These are phyloP conservation scores for Croton laevigatus DNA, from an alignment of 441 rosid species.

Conservation along the genomic window DNA sequence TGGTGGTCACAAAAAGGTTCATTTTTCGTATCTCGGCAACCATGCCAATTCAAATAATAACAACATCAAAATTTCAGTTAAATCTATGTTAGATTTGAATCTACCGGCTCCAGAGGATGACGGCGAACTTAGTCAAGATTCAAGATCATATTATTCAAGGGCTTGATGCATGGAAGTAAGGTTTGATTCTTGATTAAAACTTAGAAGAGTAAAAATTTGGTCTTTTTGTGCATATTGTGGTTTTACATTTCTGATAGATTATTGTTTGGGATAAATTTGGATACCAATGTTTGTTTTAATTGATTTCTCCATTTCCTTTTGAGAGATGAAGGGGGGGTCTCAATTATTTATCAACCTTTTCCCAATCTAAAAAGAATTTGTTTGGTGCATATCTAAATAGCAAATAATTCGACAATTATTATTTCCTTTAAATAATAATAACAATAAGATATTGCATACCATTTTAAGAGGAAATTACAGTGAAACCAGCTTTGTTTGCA, in stretches of 20 bases:
- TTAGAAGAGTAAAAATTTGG: not conserved
- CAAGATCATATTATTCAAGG: slow-evolving; percentile 3
- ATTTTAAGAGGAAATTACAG: slow-evolving; percentile 3
- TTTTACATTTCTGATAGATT: not conserved
- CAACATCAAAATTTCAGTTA: not conserved
- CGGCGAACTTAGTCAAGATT: slow-evolving; percentile 17
- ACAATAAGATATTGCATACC: too few species aligned
- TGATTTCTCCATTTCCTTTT: not conserved
- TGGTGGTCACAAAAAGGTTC: slow-evolving; percentile 59
- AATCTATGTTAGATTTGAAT: slow-evolving; percentile 33
- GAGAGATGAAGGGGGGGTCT: too few species aligned
- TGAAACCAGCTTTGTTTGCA: not conserved
- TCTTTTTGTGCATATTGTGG: not conserved
- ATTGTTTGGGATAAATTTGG: too few species aligned
- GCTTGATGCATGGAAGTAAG: slow-evolving; percentile 7
- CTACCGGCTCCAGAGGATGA: slow-evolving; percentile 32
- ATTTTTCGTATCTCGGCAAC: slow-evolving; percentile 27
- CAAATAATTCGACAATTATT: not conserved
- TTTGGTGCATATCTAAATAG: not conserved
- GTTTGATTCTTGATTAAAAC: too few species aligned
- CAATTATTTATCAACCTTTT: too few species aligned
- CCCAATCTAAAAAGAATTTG: not conserved
- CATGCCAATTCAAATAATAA: not conserved
- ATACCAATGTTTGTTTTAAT: not conserved
- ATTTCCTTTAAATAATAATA: too few species aligned